Conservation (phyloP, 2,329 filamentous ascomycete species). For the Alternaria conjuncta region DNA sequence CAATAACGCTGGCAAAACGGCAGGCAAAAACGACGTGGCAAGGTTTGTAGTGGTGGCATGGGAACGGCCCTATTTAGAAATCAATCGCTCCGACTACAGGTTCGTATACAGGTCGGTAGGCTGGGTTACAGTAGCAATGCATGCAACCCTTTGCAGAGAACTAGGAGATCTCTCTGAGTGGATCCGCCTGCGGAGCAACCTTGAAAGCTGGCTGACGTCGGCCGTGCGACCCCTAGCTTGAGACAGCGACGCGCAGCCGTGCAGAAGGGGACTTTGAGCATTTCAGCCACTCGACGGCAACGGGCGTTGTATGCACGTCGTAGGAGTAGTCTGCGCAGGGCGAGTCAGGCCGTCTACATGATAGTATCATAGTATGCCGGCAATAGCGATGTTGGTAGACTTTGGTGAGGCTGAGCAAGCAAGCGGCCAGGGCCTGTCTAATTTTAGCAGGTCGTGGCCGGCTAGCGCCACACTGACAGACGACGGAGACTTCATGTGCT, state of each 20-base stretch:
- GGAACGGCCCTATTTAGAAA: background rate
- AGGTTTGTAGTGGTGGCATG: background rate
- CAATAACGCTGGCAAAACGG: background rate
- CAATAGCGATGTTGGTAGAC: slow-evolving; percentile 6
- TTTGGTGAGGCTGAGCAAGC: slow-evolving; percentile 36
- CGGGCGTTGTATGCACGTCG: background rate
- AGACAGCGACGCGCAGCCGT: slow-evolving; percentile 1
- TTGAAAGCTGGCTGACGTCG: slow-evolving; percentile 18
- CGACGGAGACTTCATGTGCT: slow-evolving; percentile 4
- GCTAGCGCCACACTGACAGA: slow-evolving; percentile 22
- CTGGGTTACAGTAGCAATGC: slow-evolving; percentile 4
- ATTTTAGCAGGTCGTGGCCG: slow-evolving; percentile 25
- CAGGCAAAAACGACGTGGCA: background rate
- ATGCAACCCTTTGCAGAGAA: slow-evolving; percentile 7
- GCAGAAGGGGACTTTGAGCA: background rate
- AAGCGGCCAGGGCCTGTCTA: slow-evolving; percentile 27
- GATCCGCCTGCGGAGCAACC: slow-evolving; percentile 1
- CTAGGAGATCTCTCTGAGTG: slow-evolving; percentile 6
- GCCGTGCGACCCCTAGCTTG: slow-evolving; percentile 12
- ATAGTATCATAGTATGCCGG: background rate
- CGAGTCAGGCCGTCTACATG: background rate
- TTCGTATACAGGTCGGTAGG: background rate
- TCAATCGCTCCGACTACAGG: background rate
- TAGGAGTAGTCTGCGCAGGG: background rate
- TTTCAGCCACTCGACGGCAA: background rate